Evolutionary conservation across 2,329 filamentous ascomycete genomes (phyloP).

Genomic region (Cytospora mali): DNA sequence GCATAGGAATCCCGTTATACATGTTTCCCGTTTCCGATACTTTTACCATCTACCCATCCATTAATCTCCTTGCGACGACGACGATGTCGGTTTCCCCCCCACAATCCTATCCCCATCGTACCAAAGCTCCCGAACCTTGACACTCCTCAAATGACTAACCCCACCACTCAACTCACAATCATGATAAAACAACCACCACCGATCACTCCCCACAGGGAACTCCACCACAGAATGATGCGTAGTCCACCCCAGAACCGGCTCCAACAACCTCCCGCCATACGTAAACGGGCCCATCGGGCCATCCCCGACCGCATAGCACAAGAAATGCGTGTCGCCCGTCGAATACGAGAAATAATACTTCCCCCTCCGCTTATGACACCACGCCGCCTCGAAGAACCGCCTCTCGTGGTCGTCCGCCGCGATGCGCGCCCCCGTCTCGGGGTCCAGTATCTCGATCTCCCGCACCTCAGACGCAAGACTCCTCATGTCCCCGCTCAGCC

Average conservation of each 20-base stretch:
- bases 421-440: conserved; percentile 61
- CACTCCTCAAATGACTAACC: conserved; percentile 70
- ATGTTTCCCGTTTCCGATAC: background rate
- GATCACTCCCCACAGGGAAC: conserved; percentile 55
- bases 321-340: conserved; percentile 75
- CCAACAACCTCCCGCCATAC: conserved; percentile 70
- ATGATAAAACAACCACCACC: conserved; percentile 78
- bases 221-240: conserved; percentile 80
- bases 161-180: conserved; percentile 70
- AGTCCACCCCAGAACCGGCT: conserved; percentile 79
- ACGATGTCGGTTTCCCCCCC: conserved; percentile 40
- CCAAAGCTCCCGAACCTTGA: conserved; percentile 75
- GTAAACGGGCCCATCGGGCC: conserved; percentile 72
- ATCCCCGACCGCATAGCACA: conserved; percentile 68
- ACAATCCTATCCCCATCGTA: conserved; percentile 67
- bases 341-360: conserved; percentile 78
- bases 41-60: background rate
- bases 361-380: conserved; percentile 73
- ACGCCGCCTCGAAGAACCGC: conserved; percentile 80
- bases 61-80: background rate
- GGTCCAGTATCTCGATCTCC: conserved; percentile 66
- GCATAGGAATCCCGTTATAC: background rate
- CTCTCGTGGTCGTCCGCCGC: conserved; percentile 69
- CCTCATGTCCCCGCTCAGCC: conserved; percentile 66
- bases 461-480: conserved; percentile 57